Evolutionary conservation across 2,329 filamentous ascomycete genomes (phyloP).

Genomic region (Penicillium sp.): DNA sequence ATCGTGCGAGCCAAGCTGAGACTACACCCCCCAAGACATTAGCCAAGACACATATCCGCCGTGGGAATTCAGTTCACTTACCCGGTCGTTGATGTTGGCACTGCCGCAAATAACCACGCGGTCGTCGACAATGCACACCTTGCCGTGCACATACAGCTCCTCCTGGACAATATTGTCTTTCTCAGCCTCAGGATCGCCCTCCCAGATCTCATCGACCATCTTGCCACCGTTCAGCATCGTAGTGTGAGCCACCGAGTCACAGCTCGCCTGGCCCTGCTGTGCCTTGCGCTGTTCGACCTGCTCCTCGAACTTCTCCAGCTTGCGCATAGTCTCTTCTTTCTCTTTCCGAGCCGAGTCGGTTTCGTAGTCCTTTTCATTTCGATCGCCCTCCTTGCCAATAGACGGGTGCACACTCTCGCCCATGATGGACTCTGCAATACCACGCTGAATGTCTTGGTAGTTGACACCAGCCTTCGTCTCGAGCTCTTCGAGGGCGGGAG

Average conservation of each 20-base stretch:
- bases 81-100: slow-evolving; percentile 63
- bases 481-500: slow-evolving; percentile 64
- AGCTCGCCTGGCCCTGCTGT: slow-evolving; percentile 27
- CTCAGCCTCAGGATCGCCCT: slow-evolving; percentile 68
- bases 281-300: slow-evolving; percentile 36
- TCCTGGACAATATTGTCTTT: slow-evolving; percentile 89
- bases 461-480: slow-evolving; percentile 77
- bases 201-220: slow-evolving; percentile 69
- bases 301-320: slow-evolving; percentile 30
- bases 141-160: slow-evolving; percentile 91
- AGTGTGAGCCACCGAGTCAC: slow-evolving; percentile 65
- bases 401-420: slow-evolving; percentile 59
- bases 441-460: slow-evolving; percentile 82
- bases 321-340: slow-evolving; percentile 33
- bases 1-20: slow-evolving; percentile 78
- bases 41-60: neutral
- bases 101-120: slow-evolving; percentile 75
- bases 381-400: slow-evolving; percentile 44
- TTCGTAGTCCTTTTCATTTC: slow-evolving; percentile 38
- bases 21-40: slow-evolving; percentile 37
- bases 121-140: slow-evolving; percentile 78
- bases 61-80: slow-evolving; percentile 33
- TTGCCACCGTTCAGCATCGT: slow-evolving; percentile 69
- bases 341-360: slow-evolving; percentile 34
- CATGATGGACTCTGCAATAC: slow-evolving; percentile 87